These are phyloP conservation scores for Syncephalastrum sp. DNA, from an alignment of 371 early-diverging fungal species.

Conservation along the genomic window DNA sequence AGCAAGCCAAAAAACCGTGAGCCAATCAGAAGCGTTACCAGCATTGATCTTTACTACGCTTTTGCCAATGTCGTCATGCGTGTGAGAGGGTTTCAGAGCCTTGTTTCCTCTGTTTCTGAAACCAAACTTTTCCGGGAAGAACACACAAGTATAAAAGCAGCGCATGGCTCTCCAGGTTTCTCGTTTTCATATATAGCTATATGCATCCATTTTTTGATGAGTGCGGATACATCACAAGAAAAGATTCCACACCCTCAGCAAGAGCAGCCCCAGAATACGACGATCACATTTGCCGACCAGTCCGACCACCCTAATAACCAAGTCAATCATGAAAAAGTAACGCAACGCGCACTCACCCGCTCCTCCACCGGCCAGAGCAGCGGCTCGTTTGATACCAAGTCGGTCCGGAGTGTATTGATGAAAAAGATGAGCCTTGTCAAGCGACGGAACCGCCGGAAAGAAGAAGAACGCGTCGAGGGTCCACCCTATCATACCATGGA, in stretches of 20 bases:
- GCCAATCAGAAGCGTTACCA: no score
- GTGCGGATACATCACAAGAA: conserved; percentile 1
- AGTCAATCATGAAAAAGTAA: conserved; percentile 27
- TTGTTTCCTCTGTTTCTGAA: neutral
- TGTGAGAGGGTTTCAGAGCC: conserved; percentile 2
- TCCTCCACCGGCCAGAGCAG: conserved; percentile 36
- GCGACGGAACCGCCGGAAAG: conserved; percentile 21
- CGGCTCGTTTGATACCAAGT: conserved; percentile 39
- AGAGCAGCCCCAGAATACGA: conserved; percentile 14
- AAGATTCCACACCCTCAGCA: neutral
- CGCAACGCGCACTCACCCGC: conserved; percentile 30
- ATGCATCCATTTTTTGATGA: conserved; percentile 5
- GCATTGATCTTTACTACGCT: no score
- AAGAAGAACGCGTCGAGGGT: conserved; percentile 28
- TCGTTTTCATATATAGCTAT: conserved; percentile 1
- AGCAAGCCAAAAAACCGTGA: no score
- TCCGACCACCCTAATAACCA: conserved; percentile 8
- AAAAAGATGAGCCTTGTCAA: conserved; percentile 43
- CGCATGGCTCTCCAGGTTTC: neutral
- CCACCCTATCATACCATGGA: conserved; percentile 61
- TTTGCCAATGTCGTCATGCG: conserved; percentile 7
- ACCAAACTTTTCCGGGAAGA: neutral
- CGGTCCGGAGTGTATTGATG: conserved; percentile 42
- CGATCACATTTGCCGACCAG: conserved; percentile 28
- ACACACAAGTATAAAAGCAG: conserved; percentile 1